These are phyloP conservation scores for Wallacemonas sp. DNA, from an alignment of 208 protist species.

Conservation along the genomic window DNA sequence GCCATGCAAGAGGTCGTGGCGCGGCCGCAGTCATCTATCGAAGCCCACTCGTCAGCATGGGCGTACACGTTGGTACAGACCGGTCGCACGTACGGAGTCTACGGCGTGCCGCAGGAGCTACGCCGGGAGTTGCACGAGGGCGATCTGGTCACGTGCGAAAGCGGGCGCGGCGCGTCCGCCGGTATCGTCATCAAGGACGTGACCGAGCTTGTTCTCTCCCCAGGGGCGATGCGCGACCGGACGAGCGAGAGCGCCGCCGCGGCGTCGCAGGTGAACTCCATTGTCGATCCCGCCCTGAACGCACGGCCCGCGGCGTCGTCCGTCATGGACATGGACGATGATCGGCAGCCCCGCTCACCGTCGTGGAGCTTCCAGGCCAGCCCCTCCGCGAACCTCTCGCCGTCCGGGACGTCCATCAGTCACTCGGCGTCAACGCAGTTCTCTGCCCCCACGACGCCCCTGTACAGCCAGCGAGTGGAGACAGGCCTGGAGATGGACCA, in stretches of 20 bases:
- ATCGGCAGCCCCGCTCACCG: neutral
- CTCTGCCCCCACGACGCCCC: neutral
- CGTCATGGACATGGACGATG: neutral
- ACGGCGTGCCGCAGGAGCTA: constrained; percentile 49
- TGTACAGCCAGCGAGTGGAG: constrained; percentile 20
- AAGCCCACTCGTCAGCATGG: neutral
- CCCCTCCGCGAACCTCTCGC: neutral
- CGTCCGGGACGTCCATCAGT: neutral
- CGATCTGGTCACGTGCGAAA: constrained; percentile 73
- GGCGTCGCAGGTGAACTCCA: neutral
- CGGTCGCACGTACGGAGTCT: constrained; percentile 57
- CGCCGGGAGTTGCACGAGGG: constrained; percentile 41
- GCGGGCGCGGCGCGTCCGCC: constrained; percentile 45
- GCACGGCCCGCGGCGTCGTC: neutral
- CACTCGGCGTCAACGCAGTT: neutral
- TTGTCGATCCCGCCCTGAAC: neutral
- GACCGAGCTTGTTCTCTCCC: constrained; percentile 28
- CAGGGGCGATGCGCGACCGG: neutral
- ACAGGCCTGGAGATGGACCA: constrained; percentile 28
- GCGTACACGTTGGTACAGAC: constrained; percentile 68
- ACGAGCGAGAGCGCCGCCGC: neutral
- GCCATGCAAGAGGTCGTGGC: too few relatives aligned
- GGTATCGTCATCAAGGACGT: constrained; percentile 61
- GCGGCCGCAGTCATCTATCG: too few relatives aligned
- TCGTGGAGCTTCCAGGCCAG: neutral